A percentile compares a stretch with the other conserved stretches of the same genome.
phyloP scores from a whole-genome alignment of 495 filamentous ascomycete species.

The Cladorrhinum samala region DNA sequence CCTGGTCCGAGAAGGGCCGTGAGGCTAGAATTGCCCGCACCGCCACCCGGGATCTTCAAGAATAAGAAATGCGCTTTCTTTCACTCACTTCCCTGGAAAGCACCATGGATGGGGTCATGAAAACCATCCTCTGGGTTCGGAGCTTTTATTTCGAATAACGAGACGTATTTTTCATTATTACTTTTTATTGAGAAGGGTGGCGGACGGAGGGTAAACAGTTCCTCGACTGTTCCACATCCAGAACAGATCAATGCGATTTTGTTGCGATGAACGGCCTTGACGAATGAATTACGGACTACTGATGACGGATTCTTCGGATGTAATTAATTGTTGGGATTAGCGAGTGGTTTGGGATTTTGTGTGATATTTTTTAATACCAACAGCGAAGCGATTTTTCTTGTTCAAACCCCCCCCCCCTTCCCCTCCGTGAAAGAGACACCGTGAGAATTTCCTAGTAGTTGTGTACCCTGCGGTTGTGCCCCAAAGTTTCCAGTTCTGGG shows the following conservation, averaged over 20 bases:
- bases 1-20: conserved; percentile 86
- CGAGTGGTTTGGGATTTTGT: too few species aligned
- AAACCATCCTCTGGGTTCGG: too few species aligned
- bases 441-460: too few species aligned
- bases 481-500: neutral
- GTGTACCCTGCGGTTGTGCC: too few species aligned
- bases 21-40: conserved; percentile 40
- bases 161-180: too few species aligned
- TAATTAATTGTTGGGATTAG: too few species aligned
- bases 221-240: neutral
- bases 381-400: too few species aligned
- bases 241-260: neutral
- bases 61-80: conserved; percentile 18
- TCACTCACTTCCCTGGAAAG: neutral
- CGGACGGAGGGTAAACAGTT: neutral
- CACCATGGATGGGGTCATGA: too few species aligned
- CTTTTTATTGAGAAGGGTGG: too few species aligned
- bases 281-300: neutral
- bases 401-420: too few species aligned
- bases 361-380: too few species aligned
- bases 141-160: too few species aligned
- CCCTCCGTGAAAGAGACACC: neutral
- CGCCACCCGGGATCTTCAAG: conserved; percentile 28
- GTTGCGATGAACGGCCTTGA: neutral
- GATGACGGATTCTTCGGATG: neutral